Percentiles rank a stretch among this genome's conserved stretches.
These are phyloP conservation scores for Dipodascus geniculatus DNA, from an alignment of 805 yeast species.

Conservation along the genomic window DNA sequence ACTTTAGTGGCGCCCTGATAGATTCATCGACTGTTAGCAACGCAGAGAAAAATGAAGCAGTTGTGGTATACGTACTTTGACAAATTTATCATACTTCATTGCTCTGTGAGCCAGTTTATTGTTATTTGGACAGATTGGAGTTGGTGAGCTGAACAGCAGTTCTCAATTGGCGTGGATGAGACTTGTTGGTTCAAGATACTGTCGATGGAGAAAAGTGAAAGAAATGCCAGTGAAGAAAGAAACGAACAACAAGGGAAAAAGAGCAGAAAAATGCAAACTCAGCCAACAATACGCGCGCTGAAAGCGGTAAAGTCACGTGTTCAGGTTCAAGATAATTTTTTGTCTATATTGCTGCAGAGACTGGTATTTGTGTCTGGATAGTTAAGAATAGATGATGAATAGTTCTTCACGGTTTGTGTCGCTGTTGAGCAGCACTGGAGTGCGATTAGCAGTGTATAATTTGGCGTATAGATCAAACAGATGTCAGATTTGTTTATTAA, in stretches of 20 bases:
- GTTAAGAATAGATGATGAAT: too few species aligned
- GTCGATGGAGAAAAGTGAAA: too few species aligned
- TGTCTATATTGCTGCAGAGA: too few species aligned
- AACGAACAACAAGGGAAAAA: neutral
- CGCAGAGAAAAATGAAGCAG: neutral
- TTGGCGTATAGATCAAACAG: too few species aligned
- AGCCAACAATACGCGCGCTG: neutral
- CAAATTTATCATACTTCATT: slow-evolving; percentile 47
- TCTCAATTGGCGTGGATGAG: neutral
- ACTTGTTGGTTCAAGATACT: neutral
- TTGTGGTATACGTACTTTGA: slow-evolving; percentile 36
- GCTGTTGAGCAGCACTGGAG: too few species aligned
- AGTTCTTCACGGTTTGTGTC: too few species aligned
- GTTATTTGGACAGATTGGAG: too few species aligned
- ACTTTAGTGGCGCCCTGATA: slow-evolving; percentile 55
- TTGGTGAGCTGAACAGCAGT: neutral
- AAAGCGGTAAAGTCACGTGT: neutral
- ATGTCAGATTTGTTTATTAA: too few species aligned
- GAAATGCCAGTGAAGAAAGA: neutral
- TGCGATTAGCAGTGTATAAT: too few species aligned
- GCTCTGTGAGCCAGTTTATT: too few species aligned
- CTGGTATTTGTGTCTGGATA: too few species aligned
- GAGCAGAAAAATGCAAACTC: neutral
- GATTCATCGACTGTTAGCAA: neutral
- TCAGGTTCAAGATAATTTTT: too few species aligned